These are phyloP conservation scores for Asterella californica DNA, from an alignment of 225 moss, liverwort and hornwort species.

Conservation along the genomic window DNA sequence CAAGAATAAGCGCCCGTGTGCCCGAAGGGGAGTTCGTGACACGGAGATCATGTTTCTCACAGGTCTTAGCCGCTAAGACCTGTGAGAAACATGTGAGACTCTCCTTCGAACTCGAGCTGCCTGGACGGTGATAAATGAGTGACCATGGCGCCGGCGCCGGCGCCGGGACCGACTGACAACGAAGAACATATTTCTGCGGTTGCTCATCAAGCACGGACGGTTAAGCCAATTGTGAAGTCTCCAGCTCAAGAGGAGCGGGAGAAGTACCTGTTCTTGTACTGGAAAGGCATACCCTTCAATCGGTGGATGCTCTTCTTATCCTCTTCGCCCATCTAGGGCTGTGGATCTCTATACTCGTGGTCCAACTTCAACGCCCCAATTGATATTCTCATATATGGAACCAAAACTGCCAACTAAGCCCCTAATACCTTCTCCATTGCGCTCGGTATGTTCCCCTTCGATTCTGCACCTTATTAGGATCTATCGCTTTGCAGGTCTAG, in stretches of 20 bases:
- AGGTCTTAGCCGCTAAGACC: no score
- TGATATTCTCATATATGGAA: slow-evolving; percentile 62
- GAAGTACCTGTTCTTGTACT: slow-evolving; percentile 44
- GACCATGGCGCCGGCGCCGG: no score
- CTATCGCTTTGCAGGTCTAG: no score
- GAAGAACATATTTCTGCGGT: slow-evolving; percentile 38
- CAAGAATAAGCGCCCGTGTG: no score
- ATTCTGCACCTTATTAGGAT: no score
- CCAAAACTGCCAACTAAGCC: slow-evolving; percentile 51
- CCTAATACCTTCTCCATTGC: slow-evolving; percentile 66
- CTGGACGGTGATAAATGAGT: no score
- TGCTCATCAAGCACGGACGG: slow-evolving; percentile 59
- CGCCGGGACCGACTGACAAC: not conserved
- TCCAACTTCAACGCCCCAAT: slow-evolving; percentile 72
- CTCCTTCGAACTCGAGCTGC: no score
- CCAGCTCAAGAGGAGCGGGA: slow-evolving; percentile 35
- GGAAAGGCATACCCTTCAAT: slow-evolving; percentile 45
- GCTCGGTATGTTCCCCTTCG: slow-evolving; percentile 38
- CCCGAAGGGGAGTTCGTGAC: no score
- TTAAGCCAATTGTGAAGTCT: slow-evolving; percentile 44
- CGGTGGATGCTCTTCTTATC: slow-evolving; percentile 66
- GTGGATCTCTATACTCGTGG: slow-evolving; percentile 75
- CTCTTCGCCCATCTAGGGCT: slow-evolving; percentile 68
- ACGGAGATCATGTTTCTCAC: no score
- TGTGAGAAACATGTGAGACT: no score